Conservation (phyloP, 2,329 filamentous ascomycete genomes). For the Colletotrichum tofieldiae region DNA sequence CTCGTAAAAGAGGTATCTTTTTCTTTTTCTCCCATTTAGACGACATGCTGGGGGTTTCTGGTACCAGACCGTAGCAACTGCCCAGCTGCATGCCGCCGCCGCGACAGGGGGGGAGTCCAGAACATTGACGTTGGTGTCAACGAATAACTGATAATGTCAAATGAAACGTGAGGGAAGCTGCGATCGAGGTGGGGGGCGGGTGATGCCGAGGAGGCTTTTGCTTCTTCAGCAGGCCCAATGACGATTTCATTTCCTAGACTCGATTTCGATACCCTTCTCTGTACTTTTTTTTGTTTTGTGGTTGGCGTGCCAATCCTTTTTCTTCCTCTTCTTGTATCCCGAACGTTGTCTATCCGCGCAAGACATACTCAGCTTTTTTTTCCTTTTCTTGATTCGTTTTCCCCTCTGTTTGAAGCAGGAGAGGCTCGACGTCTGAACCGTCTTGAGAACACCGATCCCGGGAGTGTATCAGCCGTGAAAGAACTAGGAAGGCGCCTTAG, state of each 20-base stretch:
- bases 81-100: conserved; percentile 14
- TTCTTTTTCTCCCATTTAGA: conserved; percentile 34
- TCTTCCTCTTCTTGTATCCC: conserved; percentile 32
- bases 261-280: conserved; percentile 51
- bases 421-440: not conserved
- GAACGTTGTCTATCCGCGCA: not conserved
- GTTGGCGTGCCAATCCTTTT: not conserved
- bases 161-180: conserved; percentile 35
- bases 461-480: not conserved
- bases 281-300: conserved; percentile 16
- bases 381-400: not conserved
- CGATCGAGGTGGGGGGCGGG: not conserved
- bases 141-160: conserved; percentile 40
- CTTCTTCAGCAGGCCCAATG: conserved; percentile 13
- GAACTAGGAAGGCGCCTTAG: not conserved
- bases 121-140: conserved; percentile 35
- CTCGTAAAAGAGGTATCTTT: conserved; percentile 25
- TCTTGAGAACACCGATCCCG: conserved; percentile 5
- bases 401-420: conserved; percentile 10
- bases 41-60: conserved; percentile 15
- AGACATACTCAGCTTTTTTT: conserved; percentile 5
- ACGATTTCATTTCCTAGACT: conserved; percentile 46
- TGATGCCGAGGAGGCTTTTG: conserved; percentile 4
- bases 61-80: conserved; percentile 5
- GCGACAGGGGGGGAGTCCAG: not conserved